Evolutionary conservation across 202 grass and related monocot genomes (phyloP).

Genomic region (Zizania palustris): DNA sequence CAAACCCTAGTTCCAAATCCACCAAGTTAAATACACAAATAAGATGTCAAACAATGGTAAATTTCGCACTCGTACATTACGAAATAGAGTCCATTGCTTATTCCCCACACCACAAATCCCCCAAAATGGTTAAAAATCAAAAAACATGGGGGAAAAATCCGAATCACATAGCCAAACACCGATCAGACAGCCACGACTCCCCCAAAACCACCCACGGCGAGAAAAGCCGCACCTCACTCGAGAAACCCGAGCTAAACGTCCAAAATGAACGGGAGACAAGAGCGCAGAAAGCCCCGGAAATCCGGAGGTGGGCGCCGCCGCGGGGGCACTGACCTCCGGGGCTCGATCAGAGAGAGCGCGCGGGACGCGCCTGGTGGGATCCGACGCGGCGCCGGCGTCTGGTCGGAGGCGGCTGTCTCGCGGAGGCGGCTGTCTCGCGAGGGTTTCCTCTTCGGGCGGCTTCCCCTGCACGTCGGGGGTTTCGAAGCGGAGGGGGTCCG

Average conservation of each 20-base stretch:
- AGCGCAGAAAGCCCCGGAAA: neutral
- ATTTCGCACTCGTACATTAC: conserved; percentile 29
- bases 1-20: conserved; percentile 62
- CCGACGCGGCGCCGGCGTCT: conserved; percentile 2
- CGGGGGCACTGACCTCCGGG: conserved; percentile 35
- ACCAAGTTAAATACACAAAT: neutral
- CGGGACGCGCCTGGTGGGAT: neutral
- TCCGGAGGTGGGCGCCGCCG: neutral
- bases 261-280: conserved; percentile 29
- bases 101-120: conserved; percentile 26
- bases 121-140: conserved; percentile 1
- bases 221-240: neutral
- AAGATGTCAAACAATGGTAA: conserved; percentile 3
- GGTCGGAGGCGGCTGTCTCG: neutral
- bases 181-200: conserved; percentile 18
- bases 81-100: conserved; percentile 19
- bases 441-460: conserved; percentile 21
- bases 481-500: conserved; percentile 40
- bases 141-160: conserved; percentile 20
- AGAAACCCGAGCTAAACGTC: conserved; percentile 29
- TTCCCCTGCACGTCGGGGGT: conserved; percentile 48
- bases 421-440: conserved; percentile 6
- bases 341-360: too few relatives aligned
- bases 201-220: neutral
- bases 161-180: conserved; percentile 31